A percentile compares a stretch with the other conserved stretches of the same genome.
Conservation (phyloP, 768 basidiomycete species). For the Termitomyces sp. region DNA sequence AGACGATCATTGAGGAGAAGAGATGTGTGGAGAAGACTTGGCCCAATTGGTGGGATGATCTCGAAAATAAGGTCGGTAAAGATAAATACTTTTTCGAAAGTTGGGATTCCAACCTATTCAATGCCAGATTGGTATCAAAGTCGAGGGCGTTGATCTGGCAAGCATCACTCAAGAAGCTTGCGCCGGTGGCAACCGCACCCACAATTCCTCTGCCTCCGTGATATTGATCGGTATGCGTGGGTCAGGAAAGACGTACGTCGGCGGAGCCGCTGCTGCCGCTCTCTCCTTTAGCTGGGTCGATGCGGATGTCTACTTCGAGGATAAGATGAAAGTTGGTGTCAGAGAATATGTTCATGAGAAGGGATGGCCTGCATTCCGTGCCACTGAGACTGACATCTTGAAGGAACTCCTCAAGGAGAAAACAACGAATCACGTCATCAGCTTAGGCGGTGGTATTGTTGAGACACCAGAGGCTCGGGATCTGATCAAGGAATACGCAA, state of each 20-base stretch:
- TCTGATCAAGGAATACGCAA: slow-evolving; percentile 61
- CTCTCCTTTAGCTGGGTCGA: slow-evolving; percentile 75
- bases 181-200: slow-evolving; percentile 29
- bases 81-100: not conserved
- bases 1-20: slow-evolving; percentile 90
- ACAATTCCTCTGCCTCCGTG: slow-evolving; percentile 13
- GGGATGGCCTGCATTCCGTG: slow-evolving; percentile 90
- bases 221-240: slow-evolving; percentile 75
- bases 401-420: slow-evolving; percentile 59
- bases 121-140: slow-evolving; percentile 77
- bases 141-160: slow-evolving; percentile 78
- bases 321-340: slow-evolving; percentile 54
- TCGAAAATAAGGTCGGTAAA: slow-evolving; percentile 78
- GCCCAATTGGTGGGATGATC: slow-evolving; percentile 99
- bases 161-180: slow-evolving; percentile 34
- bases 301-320: slow-evolving; percentile 76
- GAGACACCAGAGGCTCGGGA: slow-evolving; percentile 76
- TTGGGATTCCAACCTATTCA: not conserved
- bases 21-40: slow-evolving; percentile 99
- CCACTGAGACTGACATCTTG: slow-evolving; percentile 67
- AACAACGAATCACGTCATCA: slow-evolving; percentile 66
- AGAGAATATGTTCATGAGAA: slow-evolving; percentile 73
- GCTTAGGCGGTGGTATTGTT: slow-evolving; percentile 92
- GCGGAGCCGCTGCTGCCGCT: slow-evolving; percentile 65
- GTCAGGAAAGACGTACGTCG: slow-evolving; percentile 89